Percentiles rank a stretch among this genome's conserved stretches.
Evolutionary conservation across 768 basidiomycete genomes (phyloP).

Genomic region (Pleurotus ostreatus): DNA sequence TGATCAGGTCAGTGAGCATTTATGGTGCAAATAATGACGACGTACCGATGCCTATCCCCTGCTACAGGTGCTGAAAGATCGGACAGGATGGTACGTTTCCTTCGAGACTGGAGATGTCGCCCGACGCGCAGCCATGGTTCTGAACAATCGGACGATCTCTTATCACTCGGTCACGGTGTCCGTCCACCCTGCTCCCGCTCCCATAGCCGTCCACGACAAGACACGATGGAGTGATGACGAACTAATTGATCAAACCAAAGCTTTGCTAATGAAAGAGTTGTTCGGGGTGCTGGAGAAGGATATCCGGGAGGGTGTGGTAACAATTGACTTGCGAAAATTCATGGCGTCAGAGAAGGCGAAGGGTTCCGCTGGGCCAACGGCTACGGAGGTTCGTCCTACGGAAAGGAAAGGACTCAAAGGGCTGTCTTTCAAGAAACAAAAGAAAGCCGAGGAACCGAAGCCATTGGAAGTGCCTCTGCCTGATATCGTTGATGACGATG

Average conservation of each 20-base stretch:
- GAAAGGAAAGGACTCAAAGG: constrained; percentile 42
- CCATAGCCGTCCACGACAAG: constrained; percentile 31
- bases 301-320: constrained; percentile 57
- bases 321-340: constrained; percentile 45
- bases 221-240: constrained; percentile 50
- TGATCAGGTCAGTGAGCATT: constrained; percentile 53
- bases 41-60: constrained; percentile 4
- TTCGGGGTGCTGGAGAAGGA: constrained; percentile 56
- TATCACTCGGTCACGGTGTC: constrained; percentile 57
- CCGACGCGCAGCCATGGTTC: constrained; percentile 61
- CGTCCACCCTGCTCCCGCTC: constrained; percentile 38
- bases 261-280: constrained; percentile 56
- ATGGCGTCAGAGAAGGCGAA: constrained; percentile 50
- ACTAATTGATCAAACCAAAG: constrained; percentile 51
- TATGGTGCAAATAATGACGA: constrained; percentile 8
- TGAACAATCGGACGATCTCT: constrained; percentile 52
- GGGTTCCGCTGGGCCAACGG: constrained; percentile 20
- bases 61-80: constrained; percentile 64
- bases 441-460: constrained; percentile 37
- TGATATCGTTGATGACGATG: constrained; percentile 26
- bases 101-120: constrained; percentile 65
- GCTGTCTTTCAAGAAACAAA: constrained; percentile 46
- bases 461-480: constrained; percentile 33
- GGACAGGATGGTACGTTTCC: constrained; percentile 75
- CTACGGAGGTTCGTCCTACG: constrained; percentile 16